These are phyloP conservation scores for Chaetoceros tenuissimus DNA, from an alignment of 108 stramenopile genomes.

Conservation along the genomic window DNA sequence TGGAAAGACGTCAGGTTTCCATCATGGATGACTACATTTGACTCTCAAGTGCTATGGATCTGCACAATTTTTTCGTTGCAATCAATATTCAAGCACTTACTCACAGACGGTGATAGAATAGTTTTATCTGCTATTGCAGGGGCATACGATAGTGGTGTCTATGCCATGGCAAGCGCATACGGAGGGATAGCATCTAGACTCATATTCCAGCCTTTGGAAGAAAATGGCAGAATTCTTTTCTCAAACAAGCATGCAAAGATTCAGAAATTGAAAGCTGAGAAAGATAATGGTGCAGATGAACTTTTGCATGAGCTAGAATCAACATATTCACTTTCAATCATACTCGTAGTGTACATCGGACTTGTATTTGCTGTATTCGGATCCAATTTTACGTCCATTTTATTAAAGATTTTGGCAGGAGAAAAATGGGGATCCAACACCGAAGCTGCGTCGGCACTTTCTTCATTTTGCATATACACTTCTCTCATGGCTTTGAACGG, in stretches of 20 bases:
- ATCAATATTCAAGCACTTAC: conserved; percentile 75
- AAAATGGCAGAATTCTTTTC: conserved; percentile 72
- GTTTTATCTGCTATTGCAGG: conserved; percentile 47
- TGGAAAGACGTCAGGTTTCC: background rate
- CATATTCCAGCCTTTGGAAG: conserved; percentile 83
- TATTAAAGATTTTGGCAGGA: conserved; percentile 64
- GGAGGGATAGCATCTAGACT: conserved; percentile 74
- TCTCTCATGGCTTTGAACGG: conserved; percentile 88
- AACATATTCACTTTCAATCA: conserved; percentile 53
- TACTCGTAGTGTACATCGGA: conserved; percentile 68
- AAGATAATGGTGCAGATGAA: conserved; percentile 6
- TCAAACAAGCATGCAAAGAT: conserved; percentile 51
- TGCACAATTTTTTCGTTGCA: conserved; percentile 53
- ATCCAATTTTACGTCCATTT: conserved; percentile 64
- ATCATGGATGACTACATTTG: conserved; percentile 1
- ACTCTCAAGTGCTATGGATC: background rate
- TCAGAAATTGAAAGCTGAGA: conserved; percentile 3
- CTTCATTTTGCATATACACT: conserved; percentile 90
- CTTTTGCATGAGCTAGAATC: conserved; percentile 10
- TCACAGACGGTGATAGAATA: conserved; percentile 83
- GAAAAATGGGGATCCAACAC: conserved; percentile 53
- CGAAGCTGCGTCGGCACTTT: conserved; percentile 62
- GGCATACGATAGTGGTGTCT: conserved; percentile 77
- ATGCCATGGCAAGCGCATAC: conserved; percentile 72
- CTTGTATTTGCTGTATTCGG: conserved; percentile 63